These are phyloP conservation scores for Chlorophyllum brunneum DNA, from an alignment of 768 basidiomycete species.

Conservation along the genomic window DNA sequence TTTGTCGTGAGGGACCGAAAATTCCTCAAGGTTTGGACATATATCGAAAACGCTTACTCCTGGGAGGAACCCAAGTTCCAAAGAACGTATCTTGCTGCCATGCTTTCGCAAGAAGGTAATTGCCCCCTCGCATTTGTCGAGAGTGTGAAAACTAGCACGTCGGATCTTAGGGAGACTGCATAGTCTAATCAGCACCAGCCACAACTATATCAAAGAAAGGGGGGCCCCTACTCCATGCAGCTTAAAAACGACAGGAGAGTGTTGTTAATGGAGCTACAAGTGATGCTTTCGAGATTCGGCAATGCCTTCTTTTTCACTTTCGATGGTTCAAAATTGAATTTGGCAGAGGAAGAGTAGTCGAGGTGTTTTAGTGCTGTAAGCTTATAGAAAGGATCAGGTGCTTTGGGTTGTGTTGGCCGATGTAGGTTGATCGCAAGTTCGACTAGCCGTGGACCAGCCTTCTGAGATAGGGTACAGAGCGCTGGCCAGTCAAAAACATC, in stretches of 20 bases:
- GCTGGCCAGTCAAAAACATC: not conserved
- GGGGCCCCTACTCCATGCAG: not conserved
- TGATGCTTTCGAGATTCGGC: slow-evolving; percentile 1
- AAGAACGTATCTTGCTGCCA: not conserved
- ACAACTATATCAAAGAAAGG: not conserved
- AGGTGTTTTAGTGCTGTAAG: not conserved
- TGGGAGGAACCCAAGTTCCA: slow-evolving; percentile 7
- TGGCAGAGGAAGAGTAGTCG: slow-evolving; percentile 1
- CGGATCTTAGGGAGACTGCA: slow-evolving; percentile 1
- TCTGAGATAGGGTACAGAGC: not conserved
- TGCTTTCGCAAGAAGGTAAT: slow-evolving; percentile 3
- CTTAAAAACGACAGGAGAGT: slow-evolving; percentile 1
- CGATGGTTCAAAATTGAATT: not conserved
- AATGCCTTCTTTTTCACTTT: not conserved
- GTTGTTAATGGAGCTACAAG: not conserved
- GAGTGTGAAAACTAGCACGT: not conserved
- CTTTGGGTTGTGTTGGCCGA: not conserved
- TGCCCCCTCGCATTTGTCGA: slow-evolving; percentile 3
- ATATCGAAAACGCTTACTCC: slow-evolving; percentile 7
- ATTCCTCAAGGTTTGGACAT: not conserved
- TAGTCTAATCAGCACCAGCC: not conserved
- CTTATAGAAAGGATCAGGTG: slow-evolving; percentile 1
- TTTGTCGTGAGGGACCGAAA: slow-evolving; percentile 1
- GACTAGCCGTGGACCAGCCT: not conserved
- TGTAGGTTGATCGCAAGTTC: slow-evolving; percentile 3